A percentile compares a stretch with the other conserved stretches of the same genome.
phyloP scores from a whole-genome alignment of 305 asterid species.

The Fraxinus paxiana region DNA sequence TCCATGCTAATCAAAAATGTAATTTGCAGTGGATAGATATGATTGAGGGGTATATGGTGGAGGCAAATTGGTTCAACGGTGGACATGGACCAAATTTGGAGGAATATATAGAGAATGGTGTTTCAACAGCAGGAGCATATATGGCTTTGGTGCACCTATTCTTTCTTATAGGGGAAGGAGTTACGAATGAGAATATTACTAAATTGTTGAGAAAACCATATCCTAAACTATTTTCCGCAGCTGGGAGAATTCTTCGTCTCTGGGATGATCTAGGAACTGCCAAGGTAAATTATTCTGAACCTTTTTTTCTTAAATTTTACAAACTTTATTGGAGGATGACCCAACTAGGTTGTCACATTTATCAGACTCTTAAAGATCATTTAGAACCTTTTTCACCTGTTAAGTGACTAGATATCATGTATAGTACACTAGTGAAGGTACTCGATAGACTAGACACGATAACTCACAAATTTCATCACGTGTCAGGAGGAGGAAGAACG shows the following conservation, averaged over 20 bases:
- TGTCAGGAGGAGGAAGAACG: slow-evolving; percentile 62
- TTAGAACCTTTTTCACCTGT: no score
- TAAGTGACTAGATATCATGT: no score
- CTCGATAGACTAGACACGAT: neutral
- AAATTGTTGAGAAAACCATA: slow-evolving; percentile 42
- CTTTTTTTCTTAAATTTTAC: neutral
- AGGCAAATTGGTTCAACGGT: slow-evolving; percentile 58
- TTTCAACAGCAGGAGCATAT: slow-evolving; percentile 57
- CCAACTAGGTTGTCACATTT: neutral
- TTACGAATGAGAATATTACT: slow-evolving; percentile 30
- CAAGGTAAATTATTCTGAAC: slow-evolving; percentile 29
- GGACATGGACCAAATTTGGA: slow-evolving; percentile 51
- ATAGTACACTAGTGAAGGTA: slow-evolving; percentile 29
- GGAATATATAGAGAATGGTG: slow-evolving; percentile 63
- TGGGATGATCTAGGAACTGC: slow-evolving; percentile 80
- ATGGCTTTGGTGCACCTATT: slow-evolving; percentile 62
- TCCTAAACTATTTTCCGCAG: slow-evolving; percentile 48
- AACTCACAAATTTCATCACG: neutral
- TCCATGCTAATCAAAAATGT: neutral
- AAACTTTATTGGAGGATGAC: no score
- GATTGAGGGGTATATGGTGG: slow-evolving; percentile 64
- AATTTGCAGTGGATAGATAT: slow-evolving; percentile 64
- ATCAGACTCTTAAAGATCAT: neutral
- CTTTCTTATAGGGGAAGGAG: slow-evolving; percentile 63
- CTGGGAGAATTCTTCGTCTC: slow-evolving; percentile 66